Evolutionary conservation across 768 basidiomycete species (phyloP).

Genomic region (Suillus tomentosus): DNA sequence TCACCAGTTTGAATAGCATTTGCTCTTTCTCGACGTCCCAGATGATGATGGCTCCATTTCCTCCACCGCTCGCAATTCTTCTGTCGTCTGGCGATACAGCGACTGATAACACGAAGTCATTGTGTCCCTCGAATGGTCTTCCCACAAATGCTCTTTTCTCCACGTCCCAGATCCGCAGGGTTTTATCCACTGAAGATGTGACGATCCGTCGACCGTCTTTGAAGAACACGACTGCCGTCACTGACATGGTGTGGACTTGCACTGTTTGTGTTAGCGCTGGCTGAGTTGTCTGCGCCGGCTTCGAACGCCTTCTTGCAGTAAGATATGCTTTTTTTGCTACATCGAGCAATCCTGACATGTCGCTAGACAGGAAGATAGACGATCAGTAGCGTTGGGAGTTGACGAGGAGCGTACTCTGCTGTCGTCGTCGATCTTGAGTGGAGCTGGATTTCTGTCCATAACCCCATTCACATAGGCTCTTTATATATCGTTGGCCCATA

Average conservation of each 20-base stretch:
- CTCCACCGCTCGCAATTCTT: too few species aligned
- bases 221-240: conserved; percentile 29
- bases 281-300: background rate
- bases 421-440: background rate
- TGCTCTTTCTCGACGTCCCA: too few species aligned
- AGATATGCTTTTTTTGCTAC: background rate
- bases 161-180: conserved; percentile 31
- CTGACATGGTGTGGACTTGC: background rate
- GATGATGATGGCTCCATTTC: too few species aligned
- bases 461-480: background rate
- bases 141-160: conserved; percentile 19
- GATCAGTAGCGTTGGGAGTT: background rate
- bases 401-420: background rate
- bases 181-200: conserved; percentile 27
- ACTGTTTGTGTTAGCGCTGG: background rate
- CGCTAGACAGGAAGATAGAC: background rate
- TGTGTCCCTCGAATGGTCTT: conserved; percentile 24
- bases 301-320: background rate
- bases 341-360: background rate
- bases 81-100: too few species aligned
- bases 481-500: background rate
- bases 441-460: background rate
- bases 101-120: too few species aligned
- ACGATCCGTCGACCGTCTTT: conserved; percentile 27
- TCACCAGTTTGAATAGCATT: too few species aligned